Evolutionary conservation across 495 filamentous ascomycete genomes (phyloP), one percentile per base, ranked within the genome.

Genomic region (Bacidia rubella): DNA sequence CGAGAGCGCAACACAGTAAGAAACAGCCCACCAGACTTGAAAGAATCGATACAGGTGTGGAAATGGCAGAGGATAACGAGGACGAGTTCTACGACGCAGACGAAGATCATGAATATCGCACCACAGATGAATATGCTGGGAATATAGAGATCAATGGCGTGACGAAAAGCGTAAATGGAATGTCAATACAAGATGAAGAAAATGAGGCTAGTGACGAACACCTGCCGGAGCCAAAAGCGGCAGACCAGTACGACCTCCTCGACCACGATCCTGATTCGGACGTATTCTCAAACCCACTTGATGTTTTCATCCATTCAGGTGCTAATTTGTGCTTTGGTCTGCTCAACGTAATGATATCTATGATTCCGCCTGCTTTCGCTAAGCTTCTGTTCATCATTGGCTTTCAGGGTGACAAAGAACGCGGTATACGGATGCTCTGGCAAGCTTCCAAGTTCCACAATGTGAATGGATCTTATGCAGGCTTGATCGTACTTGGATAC

Each of bases 391-490:
- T 79, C 53, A 83, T 96, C 50, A 87, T 96, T 41, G 93, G 93
- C 11, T 96, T 97, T 64, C 81, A 77, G 57, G 92, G 92, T 12
- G 90, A 98, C 64, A 83, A 88, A 45, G 83, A 90, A 51, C 74
- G 82, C 21, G 93, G 89, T 2, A 64, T 95, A 11, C 67, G 74
- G 19, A 84, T 95, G 79, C 80, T 98, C 9, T 98, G 93, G 92
- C 86, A 90, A 65, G 84, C 87, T 12, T 85, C 85, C 56, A 88
- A 84, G 58, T 88, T 86, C 61, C 72, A 80, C 56, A 95, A 94
- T 60, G 76, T 97, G 63, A 89, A 95, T 60, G 92, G 92, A 24
- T 90, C 87, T 24, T 83, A 96, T 64, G 85, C 90, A 3, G 87
- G 83, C 0, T 69, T 97, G 25, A 76, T 84, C 32, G 69, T 95